A percentile compares a stretch with the other conserved stretches of the same genome.
Evolutionary conservation across 1,284 basidiomycete genomes (phyloP).

Genomic region (Ceratobasidium sp.): DNA sequence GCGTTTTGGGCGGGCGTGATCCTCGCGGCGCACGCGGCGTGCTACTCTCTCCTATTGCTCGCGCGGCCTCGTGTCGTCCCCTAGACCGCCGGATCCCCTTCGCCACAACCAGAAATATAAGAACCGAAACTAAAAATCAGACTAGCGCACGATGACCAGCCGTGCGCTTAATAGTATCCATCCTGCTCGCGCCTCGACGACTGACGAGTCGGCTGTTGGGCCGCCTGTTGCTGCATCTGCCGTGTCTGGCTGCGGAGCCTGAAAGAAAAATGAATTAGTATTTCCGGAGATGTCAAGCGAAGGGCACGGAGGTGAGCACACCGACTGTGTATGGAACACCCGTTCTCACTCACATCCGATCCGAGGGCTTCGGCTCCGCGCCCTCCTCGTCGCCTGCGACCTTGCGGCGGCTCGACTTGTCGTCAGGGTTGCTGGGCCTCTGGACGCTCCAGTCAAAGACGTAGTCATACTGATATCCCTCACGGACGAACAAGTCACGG

Average conservation of each 20-base stretch:
- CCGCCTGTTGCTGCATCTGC: constrained; percentile 31
- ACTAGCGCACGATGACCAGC: background rate
- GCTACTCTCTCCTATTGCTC: constrained; percentile 17
- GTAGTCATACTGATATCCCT: constrained; percentile 98
- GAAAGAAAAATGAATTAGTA: constrained; percentile 11
- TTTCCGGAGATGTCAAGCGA: background rate
- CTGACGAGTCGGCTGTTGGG: constrained; percentile 19
- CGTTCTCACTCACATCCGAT: constrained; percentile 46
- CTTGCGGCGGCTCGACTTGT: constrained; percentile 40
- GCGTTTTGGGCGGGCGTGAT: too few species aligned
- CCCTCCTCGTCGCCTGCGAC: constrained; percentile 42
- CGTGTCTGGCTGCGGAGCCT: constrained; percentile 47
- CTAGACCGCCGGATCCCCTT: background rate
- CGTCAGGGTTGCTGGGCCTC: constrained; percentile 52
- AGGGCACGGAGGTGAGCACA: constrained; percentile 31
- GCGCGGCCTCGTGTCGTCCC: background rate
- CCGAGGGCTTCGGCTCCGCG: constrained; percentile 43
- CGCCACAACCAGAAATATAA: background rate
- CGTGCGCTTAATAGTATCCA: constrained; percentile 45
- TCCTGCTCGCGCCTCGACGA: constrained; percentile 24
- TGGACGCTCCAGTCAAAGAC: constrained; percentile 97
- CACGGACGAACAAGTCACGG: constrained; percentile 96
- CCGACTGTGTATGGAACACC: constrained; percentile 45
- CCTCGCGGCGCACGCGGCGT: constrained; percentile 11
- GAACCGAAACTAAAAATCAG: background rate